Conservation (phyloP, 208 protist species). For the Acanthamoeba castellanii region DNA sequence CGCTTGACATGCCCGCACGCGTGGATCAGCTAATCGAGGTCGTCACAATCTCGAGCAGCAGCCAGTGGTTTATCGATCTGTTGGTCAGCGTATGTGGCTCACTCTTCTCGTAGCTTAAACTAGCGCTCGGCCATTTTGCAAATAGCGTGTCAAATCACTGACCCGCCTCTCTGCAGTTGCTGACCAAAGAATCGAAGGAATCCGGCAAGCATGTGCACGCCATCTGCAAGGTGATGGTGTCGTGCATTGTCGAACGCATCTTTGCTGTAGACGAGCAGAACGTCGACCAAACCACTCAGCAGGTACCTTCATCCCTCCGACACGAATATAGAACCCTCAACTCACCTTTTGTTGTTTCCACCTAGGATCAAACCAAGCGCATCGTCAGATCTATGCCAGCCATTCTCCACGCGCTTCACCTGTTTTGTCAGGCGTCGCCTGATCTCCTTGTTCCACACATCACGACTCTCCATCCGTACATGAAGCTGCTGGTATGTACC, state of each 20-base stretch:
- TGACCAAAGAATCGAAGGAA: slow-evolving; percentile 26
- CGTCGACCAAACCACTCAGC: background rate
- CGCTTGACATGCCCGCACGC: slow-evolving; percentile 17
- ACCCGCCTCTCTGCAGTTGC: background rate
- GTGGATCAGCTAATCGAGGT: slow-evolving; percentile 72
- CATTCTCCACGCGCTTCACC: slow-evolving; percentile 26
- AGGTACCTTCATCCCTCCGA: background rate
- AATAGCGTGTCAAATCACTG: background rate
- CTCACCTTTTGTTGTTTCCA: background rate
- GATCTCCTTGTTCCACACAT: slow-evolving; percentile 69
- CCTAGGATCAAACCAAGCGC: background rate
- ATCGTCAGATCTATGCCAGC: slow-evolving; percentile 22
- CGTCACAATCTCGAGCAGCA: background rate
- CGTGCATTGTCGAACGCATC: slow-evolving; percentile 52
- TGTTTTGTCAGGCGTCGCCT: slow-evolving; percentile 67
- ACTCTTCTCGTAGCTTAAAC: background rate
- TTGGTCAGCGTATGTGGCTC: background rate
- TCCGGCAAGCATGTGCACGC: slow-evolving; percentile 4
- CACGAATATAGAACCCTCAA: background rate
- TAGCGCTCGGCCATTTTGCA: no score
- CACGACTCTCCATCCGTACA: slow-evolving; percentile 61
- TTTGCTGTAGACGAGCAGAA: slow-evolving; percentile 44
- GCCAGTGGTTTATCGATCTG: slow-evolving; percentile 71
- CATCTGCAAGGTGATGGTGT: slow-evolving; percentile 55
- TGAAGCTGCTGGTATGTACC: slow-evolving; percentile 55